Evolutionary conservation across 106 monocot species (phyloP).

Genomic region (Triglochin maritima): DNA sequence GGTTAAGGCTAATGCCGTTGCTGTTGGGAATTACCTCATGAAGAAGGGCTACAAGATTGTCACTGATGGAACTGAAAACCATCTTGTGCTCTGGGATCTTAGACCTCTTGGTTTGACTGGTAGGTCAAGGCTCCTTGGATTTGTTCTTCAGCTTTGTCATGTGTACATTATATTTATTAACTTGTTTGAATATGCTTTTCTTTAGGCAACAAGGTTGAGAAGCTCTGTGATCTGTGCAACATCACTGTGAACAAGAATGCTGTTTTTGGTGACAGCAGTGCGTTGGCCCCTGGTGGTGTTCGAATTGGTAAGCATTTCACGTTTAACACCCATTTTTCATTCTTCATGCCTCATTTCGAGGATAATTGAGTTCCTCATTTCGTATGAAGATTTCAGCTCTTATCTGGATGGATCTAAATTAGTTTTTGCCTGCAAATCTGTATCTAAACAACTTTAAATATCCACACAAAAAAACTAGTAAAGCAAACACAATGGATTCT

Average conservation of each 20-base stretch:
- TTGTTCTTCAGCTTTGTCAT: background rate
- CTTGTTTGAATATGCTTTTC: background rate
- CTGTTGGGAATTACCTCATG: constrained; percentile 59
- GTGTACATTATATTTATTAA: background rate
- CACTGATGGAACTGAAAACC: constrained; percentile 84
- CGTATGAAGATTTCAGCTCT: no score
- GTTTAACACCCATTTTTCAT: background rate
- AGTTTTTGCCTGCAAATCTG: no score
- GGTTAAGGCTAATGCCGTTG: constrained; percentile 68
- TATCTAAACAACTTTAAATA: no score
- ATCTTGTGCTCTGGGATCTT: constrained; percentile 86
- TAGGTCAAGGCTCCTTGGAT: constrained; percentile 11
- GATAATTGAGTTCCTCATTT: no score
- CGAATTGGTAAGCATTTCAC: constrained; percentile 55
- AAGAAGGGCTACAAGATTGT: constrained; percentile 74
- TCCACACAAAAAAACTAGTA: no score
- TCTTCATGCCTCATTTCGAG: no score
- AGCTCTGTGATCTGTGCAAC: constrained; percentile 81
- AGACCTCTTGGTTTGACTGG: constrained; percentile 82
- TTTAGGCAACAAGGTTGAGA: constrained; percentile 96
- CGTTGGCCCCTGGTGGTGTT: constrained; percentile 85
- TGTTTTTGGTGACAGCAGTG: constrained; percentile 94
- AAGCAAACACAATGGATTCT: no score
- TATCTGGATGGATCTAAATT: background rate
- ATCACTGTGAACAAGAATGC: constrained; percentile 94